Conservation (phyloP, 208 protist genomes). For the Porcisia hertigi region DNA sequence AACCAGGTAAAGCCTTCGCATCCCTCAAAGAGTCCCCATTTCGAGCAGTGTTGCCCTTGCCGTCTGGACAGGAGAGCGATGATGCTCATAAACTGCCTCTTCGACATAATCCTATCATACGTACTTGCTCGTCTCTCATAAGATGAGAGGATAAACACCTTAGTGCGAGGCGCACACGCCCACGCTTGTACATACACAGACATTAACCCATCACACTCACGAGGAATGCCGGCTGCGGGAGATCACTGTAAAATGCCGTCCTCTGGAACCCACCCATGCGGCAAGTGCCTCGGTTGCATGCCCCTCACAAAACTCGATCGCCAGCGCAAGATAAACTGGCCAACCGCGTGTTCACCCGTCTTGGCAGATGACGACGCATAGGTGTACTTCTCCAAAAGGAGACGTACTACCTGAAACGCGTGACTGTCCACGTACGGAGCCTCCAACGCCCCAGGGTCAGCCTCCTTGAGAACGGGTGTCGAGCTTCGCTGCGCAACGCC, state of each 20-base stretch:
- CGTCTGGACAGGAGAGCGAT: background rate
- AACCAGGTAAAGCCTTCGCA: background rate
- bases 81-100: background rate
- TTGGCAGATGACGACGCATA: constrained; percentile 5
- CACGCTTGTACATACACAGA: background rate
- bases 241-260: constrained; percentile 48
- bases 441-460: background rate
- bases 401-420: constrained; percentile 50
- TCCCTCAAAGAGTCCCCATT: background rate
- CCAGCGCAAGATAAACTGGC: constrained; percentile 73
- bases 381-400: constrained; percentile 53
- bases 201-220: background rate
- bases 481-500: constrained; percentile 5
- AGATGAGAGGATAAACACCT: background rate
- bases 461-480: background rate
- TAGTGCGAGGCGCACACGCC: background rate
- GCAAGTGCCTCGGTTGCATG: constrained; percentile 49
- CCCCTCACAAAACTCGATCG: constrained; percentile 38
- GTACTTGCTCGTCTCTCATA: background rate
- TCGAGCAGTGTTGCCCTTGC: background rate
- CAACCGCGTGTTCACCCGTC: constrained; percentile 44
- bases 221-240: background rate
- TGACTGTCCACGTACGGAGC: constrained; percentile 49
- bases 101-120: background rate
- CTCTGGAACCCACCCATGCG: constrained; percentile 50